Percentiles rank a stretch among this genome's conserved stretches.
Evolutionary conservation across 805 yeast species (phyloP).

Genomic region (Ogataea angusta): DNA sequence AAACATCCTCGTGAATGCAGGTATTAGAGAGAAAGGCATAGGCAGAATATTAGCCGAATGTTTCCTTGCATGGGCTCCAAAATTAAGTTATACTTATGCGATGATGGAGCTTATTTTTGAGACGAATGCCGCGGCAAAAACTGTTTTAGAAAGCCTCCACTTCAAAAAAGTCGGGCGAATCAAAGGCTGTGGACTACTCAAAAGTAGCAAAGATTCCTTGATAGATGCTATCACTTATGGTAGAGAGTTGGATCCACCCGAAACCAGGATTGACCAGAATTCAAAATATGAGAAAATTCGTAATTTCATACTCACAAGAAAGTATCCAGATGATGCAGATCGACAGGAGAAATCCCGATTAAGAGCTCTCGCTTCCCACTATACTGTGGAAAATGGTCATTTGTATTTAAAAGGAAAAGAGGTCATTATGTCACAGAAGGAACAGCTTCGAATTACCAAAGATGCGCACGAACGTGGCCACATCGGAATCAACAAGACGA

Average conservation of each 20-base stretch:
- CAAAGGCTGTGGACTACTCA: slow-evolving; percentile 83
- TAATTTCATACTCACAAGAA: slow-evolving; percentile 76
- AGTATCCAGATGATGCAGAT: slow-evolving; percentile 79
- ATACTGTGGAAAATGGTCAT: slow-evolving; percentile 66
- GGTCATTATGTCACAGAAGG: slow-evolving; percentile 73
- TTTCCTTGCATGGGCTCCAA: slow-evolving; percentile 86
- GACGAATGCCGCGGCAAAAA: slow-evolving; percentile 77
- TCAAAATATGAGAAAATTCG: slow-evolving; percentile 68
- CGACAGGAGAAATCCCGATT: slow-evolving; percentile 86
- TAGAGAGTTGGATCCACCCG: slow-evolving; percentile 58
- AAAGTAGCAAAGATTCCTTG: slow-evolving; percentile 70
- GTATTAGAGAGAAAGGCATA: slow-evolving; percentile 87
- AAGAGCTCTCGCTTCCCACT: slow-evolving; percentile 76
- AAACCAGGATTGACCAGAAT: slow-evolving; percentile 40
- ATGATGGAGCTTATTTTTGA: slow-evolving; percentile 86
- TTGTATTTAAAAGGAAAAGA: slow-evolving; percentile 74
- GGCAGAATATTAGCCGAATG: slow-evolving; percentile 84
- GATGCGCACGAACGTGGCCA: slow-evolving; percentile 67
- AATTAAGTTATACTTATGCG: slow-evolving; percentile 80
- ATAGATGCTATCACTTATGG: slow-evolving; percentile 89
- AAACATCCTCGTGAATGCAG: slow-evolving; percentile 85
- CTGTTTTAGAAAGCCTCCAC: slow-evolving; percentile 70
- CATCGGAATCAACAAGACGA: slow-evolving; percentile 86
- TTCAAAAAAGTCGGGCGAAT: slow-evolving; percentile 78
- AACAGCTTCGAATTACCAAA: slow-evolving; percentile 71